Evolutionary conservation across 768 basidiomycete genomes (phyloP), one percentile per base, ranked within the genome.

Genomic region (Amanita molliuscula): DNA sequence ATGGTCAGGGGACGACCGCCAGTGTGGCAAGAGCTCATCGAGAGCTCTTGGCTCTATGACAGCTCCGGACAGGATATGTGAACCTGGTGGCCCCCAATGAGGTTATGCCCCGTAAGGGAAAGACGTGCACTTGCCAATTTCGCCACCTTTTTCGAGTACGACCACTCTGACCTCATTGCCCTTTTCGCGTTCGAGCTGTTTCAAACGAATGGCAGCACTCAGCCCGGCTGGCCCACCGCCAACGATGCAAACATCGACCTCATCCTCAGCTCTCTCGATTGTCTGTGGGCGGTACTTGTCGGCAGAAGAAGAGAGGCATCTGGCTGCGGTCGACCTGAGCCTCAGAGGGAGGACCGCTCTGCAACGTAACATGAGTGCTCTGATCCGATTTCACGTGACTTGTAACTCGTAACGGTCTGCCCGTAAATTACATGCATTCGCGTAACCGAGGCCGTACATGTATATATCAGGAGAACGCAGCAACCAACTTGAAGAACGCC

Each of bases 231-330:
- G 96, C 2, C 94, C 96, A 2, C 78, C 94, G 8, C 95, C 95
- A 50, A 96, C 93, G 60, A 99, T 97, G 64, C 92, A 95, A 31
- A 98, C 93, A 59, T 99, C 95, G 31, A 94, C 93, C 38, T 91
- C 80, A 59, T 98, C 96, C 37, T 82, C 77, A n/a, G 81, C 80
- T 10, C 93, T 78, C 55, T 96, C 88, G 15, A 92, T 72, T 6
- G 42, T 15, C 18, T 23, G 18, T 35, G 33, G 49, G 15, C 15
- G 16, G n/a, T 18, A 50, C 8, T 11, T 35, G 9, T 44, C 49
- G 15, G 18, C 3, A 4, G 49, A 29, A 40, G 49, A 50, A 4
- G 49, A 44, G 28, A 50, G 35, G 25, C 11, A 35, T 28, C 42
- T 33, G 3, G 23, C 16, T 11, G 49, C 11, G n/a, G 13, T 44